Base-by-base conservation (phyloP, 225 moss, liverwort and hornwort species). In the Anthoceros angustus region DNA sequence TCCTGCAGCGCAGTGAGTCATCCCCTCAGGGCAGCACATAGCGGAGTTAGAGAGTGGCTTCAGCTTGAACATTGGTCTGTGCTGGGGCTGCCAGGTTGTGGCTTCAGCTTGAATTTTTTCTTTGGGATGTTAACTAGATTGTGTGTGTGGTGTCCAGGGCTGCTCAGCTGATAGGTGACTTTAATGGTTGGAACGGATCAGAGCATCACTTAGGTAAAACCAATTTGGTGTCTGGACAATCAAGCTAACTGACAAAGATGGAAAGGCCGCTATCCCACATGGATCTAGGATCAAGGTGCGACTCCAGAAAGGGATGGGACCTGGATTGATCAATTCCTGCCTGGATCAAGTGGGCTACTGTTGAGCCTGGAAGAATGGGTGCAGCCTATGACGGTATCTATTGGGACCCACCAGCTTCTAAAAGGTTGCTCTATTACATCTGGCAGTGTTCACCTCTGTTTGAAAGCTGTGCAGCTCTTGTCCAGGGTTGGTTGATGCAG, bases 211-310 rank as follows among this genome's bases (percentile, higher is more conserved):
- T 94, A 90, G 90, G 84, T 42, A 83, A 83, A 84, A 94, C 66
- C 72, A 90, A 67, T 94, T 87, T 72, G 93, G 90, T 8, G 93
- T 90, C 20, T 94, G 93, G 93, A 86, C 84, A 73, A 83, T 94
- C 69, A 71, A 67, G 45, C 68, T 94, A 69, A 76, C 87, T 23
- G 93, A 94, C 68, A 75, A 70, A 62, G 78, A 78, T 65, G 90
- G 90, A 18, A 79, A 75, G 20, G 48, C 90, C 64, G 81, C 67
- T n/a, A 94, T 94, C 45, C 84, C 76, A 16, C 93, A 94, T 72
- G 82, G 87, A 42, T 90, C 93, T 41, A 94, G 84, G 79, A 87
- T 94, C 66, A 90, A 90, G 70, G 79, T 94, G 66, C 75, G 90
- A 69, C 78, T 87, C 75, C 77, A 74, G 70, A 90, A 86, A 43